These are phyloP conservation scores for Alternaria tenuissima DNA, from an alignment of 2,329 filamentous ascomycete species.

Conservation along the genomic window DNA sequence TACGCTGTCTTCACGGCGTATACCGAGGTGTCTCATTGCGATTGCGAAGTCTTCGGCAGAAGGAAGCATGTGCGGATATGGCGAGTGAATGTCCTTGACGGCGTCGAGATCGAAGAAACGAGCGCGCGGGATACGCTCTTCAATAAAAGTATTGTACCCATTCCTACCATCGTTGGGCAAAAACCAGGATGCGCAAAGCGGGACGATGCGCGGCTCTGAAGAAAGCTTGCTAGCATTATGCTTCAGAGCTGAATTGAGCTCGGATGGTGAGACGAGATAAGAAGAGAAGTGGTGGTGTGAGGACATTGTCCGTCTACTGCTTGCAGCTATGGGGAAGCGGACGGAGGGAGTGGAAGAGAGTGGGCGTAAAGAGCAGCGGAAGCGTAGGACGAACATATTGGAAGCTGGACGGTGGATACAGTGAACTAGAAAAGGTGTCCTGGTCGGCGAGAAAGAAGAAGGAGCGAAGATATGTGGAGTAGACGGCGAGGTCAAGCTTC, in stretches of 20 bases:
- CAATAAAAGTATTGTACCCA: slow-evolving; percentile 81
- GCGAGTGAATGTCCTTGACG: slow-evolving; percentile 84
- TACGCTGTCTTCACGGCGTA: slow-evolving; percentile 84
- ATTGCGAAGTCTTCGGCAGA: slow-evolving; percentile 80
- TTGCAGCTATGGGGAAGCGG: slow-evolving; percentile 17
- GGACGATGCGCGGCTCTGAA: slow-evolving; percentile 82
- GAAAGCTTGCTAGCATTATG: slow-evolving; percentile 84
- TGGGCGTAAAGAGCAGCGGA: slow-evolving; percentile 37
- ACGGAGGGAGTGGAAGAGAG: slow-evolving; percentile 24
- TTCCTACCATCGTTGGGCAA: slow-evolving; percentile 88
- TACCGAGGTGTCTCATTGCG: slow-evolving; percentile 88
- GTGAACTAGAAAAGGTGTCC: background rate
- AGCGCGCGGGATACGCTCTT: slow-evolving; percentile 84
- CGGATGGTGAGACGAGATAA: slow-evolving; percentile 85
- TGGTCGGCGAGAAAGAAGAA: slow-evolving; percentile 14
- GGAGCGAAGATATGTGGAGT: slow-evolving; percentile 13
- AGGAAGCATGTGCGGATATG: slow-evolving; percentile 97
- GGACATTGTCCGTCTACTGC: slow-evolving; percentile 36
- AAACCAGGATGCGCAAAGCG: slow-evolving; percentile 95
- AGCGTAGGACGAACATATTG: slow-evolving; percentile 41
- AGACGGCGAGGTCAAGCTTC: slow-evolving; percentile 29
- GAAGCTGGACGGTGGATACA: slow-evolving; percentile 26
- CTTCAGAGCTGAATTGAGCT: slow-evolving; percentile 82
- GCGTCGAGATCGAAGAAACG: slow-evolving; percentile 97
- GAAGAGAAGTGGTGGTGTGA: slow-evolving; percentile 66